Conservation (phyloP, 1,139 yeast species). For the Neolecta irregularis region DNA sequence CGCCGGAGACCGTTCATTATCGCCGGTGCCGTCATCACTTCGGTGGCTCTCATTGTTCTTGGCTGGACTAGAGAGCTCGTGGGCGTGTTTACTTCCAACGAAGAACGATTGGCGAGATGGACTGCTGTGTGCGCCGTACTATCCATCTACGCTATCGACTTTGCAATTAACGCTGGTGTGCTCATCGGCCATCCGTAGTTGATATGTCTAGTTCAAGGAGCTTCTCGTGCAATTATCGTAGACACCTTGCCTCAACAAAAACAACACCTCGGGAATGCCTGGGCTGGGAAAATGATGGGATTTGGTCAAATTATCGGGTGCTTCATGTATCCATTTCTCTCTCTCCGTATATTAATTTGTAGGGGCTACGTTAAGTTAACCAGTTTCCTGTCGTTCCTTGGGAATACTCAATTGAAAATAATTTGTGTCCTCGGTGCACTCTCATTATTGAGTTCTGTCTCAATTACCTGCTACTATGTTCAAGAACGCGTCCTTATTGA, state of each 20-base stretch:
- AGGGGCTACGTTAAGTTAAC: constrained; percentile 32
- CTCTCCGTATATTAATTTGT: too few species aligned
- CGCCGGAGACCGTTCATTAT: constrained; percentile 41
- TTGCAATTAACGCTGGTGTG: constrained; percentile 32
- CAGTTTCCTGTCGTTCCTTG: constrained; percentile 25
- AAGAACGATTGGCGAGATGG: constrained; percentile 16
- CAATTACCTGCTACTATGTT: constrained; percentile 28
- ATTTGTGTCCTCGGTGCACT: constrained; percentile 33
- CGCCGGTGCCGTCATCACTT: constrained; percentile 35
- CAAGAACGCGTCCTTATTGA: constrained; percentile 34
- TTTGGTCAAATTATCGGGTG: constrained; percentile 40
- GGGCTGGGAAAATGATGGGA: constrained; percentile 60
- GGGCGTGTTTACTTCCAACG: constrained; percentile 17
- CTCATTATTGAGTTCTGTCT: constrained; percentile 28
- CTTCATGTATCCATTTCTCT: too few species aligned
- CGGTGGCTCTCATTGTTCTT: constrained; percentile 30
- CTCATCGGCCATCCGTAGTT: constrained; percentile 22
- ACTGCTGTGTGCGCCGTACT: constrained; percentile 33
- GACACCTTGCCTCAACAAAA: constrained; percentile 39
- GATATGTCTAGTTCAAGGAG: constrained; percentile 33
- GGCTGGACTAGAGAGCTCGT: constrained; percentile 35
- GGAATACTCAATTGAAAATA: constrained; percentile 37
- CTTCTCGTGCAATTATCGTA: constrained; percentile 45
- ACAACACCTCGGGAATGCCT: constrained; percentile 47
- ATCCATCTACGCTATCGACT: constrained; percentile 39